phyloP scores from a whole-genome alignment of 148 eudicot genomes.

The Vaccinium macrocarpon region DNA sequence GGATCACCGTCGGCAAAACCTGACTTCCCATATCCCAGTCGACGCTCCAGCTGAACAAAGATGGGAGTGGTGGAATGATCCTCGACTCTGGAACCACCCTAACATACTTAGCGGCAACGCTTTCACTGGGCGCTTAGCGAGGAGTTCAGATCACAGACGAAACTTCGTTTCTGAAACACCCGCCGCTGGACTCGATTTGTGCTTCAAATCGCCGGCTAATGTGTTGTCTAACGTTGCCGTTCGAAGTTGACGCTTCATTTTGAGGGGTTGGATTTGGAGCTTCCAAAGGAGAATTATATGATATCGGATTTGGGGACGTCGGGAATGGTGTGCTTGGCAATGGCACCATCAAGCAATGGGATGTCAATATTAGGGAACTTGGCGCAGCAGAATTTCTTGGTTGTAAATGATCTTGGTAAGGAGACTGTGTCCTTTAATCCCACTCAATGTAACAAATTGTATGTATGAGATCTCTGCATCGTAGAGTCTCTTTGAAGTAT shows the following conservation, averaged over 20 bases:
- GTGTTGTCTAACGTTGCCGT: neutral
- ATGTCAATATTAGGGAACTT: slow-evolving; percentile 31
- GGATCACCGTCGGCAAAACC: slow-evolving; percentile 33
- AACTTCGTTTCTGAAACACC: slow-evolving; percentile 17
- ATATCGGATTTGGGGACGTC: neutral
- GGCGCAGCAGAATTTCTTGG: slow-evolving; percentile 34
- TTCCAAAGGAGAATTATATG: slow-evolving; percentile 32
- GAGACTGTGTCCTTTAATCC: slow-evolving; percentile 27
- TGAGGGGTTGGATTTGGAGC: slow-evolving; percentile 30
- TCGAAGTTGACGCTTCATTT: slow-evolving; percentile 34
- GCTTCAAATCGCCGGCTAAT: slow-evolving; percentile 28
- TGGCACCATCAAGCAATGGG: slow-evolving; percentile 24
- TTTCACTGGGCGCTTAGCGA: slow-evolving; percentile 16
- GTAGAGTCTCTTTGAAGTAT: no score
- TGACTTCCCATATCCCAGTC: slow-evolving; percentile 20
- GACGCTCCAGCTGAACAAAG: neutral
- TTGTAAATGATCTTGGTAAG: slow-evolving; percentile 31
- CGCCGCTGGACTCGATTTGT: slow-evolving; percentile 27
- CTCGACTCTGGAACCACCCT: slow-evolving; percentile 40
- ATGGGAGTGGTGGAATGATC: slow-evolving; percentile 29
- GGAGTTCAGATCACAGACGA: slow-evolving; percentile 25
- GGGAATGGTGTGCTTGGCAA: slow-evolving; percentile 29
- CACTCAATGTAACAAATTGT: slow-evolving; percentile 26
- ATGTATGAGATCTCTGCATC: neutral
- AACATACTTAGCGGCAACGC: slow-evolving; percentile 25